Base-by-base conservation (phyloP, 2,329 filamentous ascomycete genomes). In the Talaromyces pinophilus region DNA sequence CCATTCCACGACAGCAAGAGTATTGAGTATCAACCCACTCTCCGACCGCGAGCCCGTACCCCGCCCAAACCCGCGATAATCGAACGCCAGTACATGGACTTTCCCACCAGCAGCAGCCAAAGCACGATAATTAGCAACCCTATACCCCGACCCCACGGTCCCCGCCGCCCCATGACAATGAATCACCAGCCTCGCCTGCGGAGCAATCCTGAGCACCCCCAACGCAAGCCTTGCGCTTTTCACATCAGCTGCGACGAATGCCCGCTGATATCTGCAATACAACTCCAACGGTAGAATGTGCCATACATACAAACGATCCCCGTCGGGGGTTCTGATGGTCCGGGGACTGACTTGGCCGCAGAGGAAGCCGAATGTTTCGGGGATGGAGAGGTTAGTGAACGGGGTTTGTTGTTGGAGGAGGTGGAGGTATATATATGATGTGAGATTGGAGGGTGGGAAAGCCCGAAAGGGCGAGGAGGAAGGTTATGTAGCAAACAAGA, bases 301-400 rank as follows among this genome's bases (percentile, higher is more conserved):
- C 93, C 94, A 98, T 19, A 91, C 91, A 75, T 94, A 96, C 19
- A 97, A 81, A 2, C 82, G 87, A 76, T 93, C 89, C 40, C 88
- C 87, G 75, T 97, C 93, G 0, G 87, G 82, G 0, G 92, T 95
- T 2, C 80, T 80, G 44, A 97, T 79, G 55, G 86, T 88, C 77
- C 97, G 97, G 0, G 94, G 19, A 15, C 11, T 38, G 35, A 38
- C 35, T 38, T 38, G 35, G 35, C 13, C 13, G 3, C 3, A 3
- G 1, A 38, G 8, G 7, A 97, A 97, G 0, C 93, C 93, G 83
- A 93, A 96, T 70, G 86, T 85, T 15, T 5, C 35, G 35, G 35
- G 35, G 33, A 3, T 35, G 33, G 33, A 35, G 33, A 35, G 33
- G 33, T 35, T 35, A 10, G 33, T 35, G 33, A 11, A 35, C 33